These are phyloP conservation scores for Kuraishia ogatae DNA, from an alignment of 805 yeast genomes.

Conservation along the genomic window DNA sequence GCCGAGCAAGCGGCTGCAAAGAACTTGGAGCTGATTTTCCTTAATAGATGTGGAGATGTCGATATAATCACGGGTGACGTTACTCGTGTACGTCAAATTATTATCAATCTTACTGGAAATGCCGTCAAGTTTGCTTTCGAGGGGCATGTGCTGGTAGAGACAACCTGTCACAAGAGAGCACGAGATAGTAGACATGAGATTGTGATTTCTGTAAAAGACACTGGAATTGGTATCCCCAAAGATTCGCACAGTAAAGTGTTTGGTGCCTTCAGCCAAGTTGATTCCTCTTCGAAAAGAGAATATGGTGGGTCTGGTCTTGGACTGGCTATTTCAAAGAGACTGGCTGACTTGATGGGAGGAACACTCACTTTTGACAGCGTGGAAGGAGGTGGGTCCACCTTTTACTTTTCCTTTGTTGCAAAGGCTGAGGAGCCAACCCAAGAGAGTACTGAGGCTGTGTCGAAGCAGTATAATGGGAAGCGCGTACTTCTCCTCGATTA, in stretches of 20 bases:
- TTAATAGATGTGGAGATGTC: constrained; percentile 30
- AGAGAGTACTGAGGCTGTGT: constrained; percentile 6
- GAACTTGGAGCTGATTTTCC: constrained; percentile 34
- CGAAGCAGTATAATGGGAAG: background rate
- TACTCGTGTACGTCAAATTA: constrained; percentile 40
- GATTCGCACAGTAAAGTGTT: constrained; percentile 35
- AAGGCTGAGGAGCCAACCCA: constrained; percentile 16
- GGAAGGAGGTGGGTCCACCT: constrained; percentile 39
- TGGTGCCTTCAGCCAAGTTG: constrained; percentile 48
- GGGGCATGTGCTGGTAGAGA: constrained; percentile 33
- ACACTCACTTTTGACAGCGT: constrained; percentile 32
- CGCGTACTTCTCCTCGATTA: background rate
- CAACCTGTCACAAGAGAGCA: constrained; percentile 17
- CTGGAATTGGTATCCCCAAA: constrained; percentile 46
- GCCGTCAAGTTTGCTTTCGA: constrained; percentile 40
- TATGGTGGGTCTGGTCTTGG: constrained; percentile 49
- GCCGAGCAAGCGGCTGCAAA: constrained; percentile 37
- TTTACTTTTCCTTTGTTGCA: constrained; percentile 28
- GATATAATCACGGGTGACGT: constrained; percentile 36
- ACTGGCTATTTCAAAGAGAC: constrained; percentile 72
- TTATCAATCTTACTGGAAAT: constrained; percentile 44
- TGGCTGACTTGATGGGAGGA: constrained; percentile 82
- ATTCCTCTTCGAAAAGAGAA: constrained; percentile 40
- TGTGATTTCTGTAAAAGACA: constrained; percentile 32
- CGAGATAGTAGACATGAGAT: constrained; percentile 28